These are phyloP conservation scores for Dictyostelium purpureum DNA, from an alignment of 78 protist species.

Conservation along the genomic window DNA sequence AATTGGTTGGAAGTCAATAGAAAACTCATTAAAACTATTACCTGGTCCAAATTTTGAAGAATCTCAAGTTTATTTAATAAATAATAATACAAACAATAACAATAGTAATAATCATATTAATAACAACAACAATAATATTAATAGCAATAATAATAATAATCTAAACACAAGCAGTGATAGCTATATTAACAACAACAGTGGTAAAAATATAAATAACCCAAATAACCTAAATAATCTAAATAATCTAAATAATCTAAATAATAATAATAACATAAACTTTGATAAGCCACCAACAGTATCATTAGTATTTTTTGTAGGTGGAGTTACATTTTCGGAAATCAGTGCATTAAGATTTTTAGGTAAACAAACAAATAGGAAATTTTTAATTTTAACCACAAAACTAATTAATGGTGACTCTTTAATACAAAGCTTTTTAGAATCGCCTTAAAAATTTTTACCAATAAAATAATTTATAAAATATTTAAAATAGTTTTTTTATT, in stretches of 20 bases:
- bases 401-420: constrained; percentile 83
- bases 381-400: constrained; percentile 85
- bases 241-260: too few relatives aligned
- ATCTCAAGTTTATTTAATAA: neutral
- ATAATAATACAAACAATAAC: neutral
- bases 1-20: constrained; percentile 44
- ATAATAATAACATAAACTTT: neutral
- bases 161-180: too few relatives aligned
- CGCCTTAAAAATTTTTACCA: neutral
- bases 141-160: constrained; percentile 5
- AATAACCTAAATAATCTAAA: neutral
- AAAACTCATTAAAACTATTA: constrained; percentile 9
- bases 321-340: constrained; percentile 90
- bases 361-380: constrained; percentile 58
- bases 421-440: constrained; percentile 47
- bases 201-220: neutral
- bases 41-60: constrained; percentile 64
- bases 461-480: too few relatives aligned
- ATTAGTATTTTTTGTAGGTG: constrained; percentile 92
- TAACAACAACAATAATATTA: neutral
- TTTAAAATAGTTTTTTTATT: too few relatives aligned
- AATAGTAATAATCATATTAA: neutral
- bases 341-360: constrained; percentile 90
- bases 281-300: neutral
- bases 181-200: too few relatives aligned